Conservation (phyloP, 192 early-diverging fungal species). For the Mortierella claussenii region DNA sequence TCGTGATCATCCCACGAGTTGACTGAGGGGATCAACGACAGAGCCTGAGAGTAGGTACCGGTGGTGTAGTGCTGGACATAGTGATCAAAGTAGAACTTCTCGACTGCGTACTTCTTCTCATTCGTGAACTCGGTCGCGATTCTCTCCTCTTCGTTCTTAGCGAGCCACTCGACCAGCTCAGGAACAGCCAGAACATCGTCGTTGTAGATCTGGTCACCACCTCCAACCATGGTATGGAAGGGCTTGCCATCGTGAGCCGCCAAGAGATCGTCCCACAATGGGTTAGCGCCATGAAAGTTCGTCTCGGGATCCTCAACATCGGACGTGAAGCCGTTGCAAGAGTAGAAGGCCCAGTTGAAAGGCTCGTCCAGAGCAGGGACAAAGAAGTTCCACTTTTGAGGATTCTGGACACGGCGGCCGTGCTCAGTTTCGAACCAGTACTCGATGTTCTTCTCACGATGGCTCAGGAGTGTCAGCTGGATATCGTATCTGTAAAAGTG, state of each 20-base stretch:
- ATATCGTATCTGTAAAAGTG: constrained; percentile 52
- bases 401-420: constrained; percentile 18
- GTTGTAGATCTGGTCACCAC: constrained; percentile 80
- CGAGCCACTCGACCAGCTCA: constrained; percentile 35
- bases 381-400: constrained; percentile 58
- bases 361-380: constrained; percentile 57
- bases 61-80: constrained; percentile 72
- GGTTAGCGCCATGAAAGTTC: constrained; percentile 58
- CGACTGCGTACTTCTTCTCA: constrained; percentile 37
- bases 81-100: constrained; percentile 76
- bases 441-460: constrained; percentile 48
- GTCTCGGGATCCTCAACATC: constrained; percentile 61
- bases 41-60: constrained; percentile 65
- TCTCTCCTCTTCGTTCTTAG: constrained; percentile 23
- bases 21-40: constrained; percentile 78
- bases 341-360: constrained; percentile 76
- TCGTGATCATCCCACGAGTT: constrained; percentile 91
- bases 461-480: constrained; percentile 37
- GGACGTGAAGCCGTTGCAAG: constrained; percentile 79
- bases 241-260: constrained; percentile 66
- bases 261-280: constrained; percentile 78
- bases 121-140: constrained; percentile 21
- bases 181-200: constrained; percentile 60
- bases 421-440: constrained; percentile 55
- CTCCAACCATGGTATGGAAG: constrained; percentile 79